Conservation (phyloP, 2,329 filamentous ascomycete genomes). For the Penicillium sp. region DNA sequence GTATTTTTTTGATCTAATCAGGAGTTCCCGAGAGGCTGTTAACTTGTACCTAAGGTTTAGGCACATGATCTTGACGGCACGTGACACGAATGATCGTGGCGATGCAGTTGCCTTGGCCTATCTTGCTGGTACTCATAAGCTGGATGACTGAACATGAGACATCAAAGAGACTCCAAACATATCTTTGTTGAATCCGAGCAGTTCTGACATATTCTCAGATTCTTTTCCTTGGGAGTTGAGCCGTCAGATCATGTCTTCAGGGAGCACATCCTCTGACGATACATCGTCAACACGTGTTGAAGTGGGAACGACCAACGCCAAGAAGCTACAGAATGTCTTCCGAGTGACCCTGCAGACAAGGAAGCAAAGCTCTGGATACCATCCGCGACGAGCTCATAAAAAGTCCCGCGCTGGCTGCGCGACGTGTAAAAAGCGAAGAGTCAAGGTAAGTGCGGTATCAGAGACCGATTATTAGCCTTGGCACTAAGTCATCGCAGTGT, state of each 20-base stretch:
- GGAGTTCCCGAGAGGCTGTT: no score
- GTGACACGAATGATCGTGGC: background rate
- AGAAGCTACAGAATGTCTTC: slow-evolving; percentile 16
- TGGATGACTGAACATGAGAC: background rate
- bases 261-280: background rate
- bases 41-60: no score
- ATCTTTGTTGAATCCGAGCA: background rate
- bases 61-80: background rate
- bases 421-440: slow-evolving; percentile 32
- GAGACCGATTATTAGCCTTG: background rate
- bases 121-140: background rate
- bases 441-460: slow-evolving; percentile 28
- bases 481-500: slow-evolving; percentile 24
- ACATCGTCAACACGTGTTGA: background rate
- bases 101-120: background rate
- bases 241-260: background rate
- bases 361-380: slow-evolving; percentile 2
- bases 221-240: background rate
- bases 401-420: slow-evolving; percentile 34
- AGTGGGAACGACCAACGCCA: background rate
- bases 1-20: no score
- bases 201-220: background rate
- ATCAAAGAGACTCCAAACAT: no score
- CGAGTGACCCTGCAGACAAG: slow-evolving; percentile 7
- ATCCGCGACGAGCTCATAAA: slow-evolving; percentile 23